Evolutionary conservation across 345 rosid genomes (phyloP), one percentile per base, ranked within the genome.

Genomic region (Sisymbrium irio): DNA sequence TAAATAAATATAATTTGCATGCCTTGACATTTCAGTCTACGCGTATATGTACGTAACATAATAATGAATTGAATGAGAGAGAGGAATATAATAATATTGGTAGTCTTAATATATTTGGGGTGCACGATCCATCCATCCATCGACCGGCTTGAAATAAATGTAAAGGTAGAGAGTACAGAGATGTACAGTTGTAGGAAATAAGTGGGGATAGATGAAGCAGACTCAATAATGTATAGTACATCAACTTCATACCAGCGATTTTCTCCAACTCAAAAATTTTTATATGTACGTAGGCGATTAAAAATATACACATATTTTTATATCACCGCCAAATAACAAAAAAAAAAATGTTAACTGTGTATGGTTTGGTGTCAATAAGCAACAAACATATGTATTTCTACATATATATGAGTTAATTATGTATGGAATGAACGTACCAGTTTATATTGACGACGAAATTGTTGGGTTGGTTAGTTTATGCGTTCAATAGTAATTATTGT

Each of bases 81-180:
- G 36, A 27, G 10, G 18, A 54, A 27, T 51, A n/a, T 1, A 51
- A 12, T 53, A 13, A 28, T 54, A 53, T 27, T 12, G 17, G 9
- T 25, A n/a, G 10, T 50, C 13, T 51, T n/a, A 5, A 53, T 67
- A 59, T 53, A 53, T 53, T 12, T 51, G 42, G 77, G 65, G 72
- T 45, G 59, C 72, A 74, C 46, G 62, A 67, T 60, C 39, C 46
- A 75, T 60, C 39, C 46, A 75, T 68, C 62, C 13, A 68, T 68
- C 74, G 64, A 68, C 79, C 74, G 69, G 53, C 74, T 68, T 75
- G 74, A 76, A 69, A 53, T 68, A 69, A 76, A 76, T 76, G 50
- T 5, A 35, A 76, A 68, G 69, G 51, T 61, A 44, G 65, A 75
- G 74, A 68, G 74, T 62, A 76, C 68, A 68, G 74, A 62, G 64